Evolutionary conservation across 164 flowering plant species (phyloP).

Genomic region (Dillenia suffruticosa): DNA sequence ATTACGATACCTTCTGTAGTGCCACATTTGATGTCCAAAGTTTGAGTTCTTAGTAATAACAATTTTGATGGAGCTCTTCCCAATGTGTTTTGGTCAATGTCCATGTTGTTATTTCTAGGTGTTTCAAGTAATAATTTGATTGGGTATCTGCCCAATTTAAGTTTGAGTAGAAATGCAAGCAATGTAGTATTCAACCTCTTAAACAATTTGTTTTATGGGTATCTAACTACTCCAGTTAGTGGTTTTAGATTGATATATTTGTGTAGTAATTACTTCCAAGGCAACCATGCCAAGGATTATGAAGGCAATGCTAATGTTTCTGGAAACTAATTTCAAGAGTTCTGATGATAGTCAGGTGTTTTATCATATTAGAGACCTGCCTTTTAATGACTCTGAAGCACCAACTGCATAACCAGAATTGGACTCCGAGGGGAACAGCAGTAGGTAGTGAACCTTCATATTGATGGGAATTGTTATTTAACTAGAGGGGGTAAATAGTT

Average conservation of each 20-base stretch:
- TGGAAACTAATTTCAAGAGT: slow-evolving; percentile 70
- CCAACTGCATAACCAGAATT: slow-evolving; percentile 26
- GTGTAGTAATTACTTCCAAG: slow-evolving; percentile 65
- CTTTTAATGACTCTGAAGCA: slow-evolving; percentile 65
- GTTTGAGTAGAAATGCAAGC: slow-evolving; percentile 16
- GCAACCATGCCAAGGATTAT: slow-evolving; percentile 35
- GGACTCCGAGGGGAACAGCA: slow-evolving; percentile 25
- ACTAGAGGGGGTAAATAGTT: too few species aligned
- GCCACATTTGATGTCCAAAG: too few species aligned
- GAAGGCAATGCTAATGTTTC: slow-evolving; percentile 34
- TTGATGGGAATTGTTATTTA: too few species aligned
- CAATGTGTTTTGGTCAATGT: slow-evolving; percentile 33
- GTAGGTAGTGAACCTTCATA: slow-evolving; percentile 13
- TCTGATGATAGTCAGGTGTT: slow-evolving; percentile 48
- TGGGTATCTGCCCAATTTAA: slow-evolving; percentile 33
- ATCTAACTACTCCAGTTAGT: slow-evolving; percentile 22
- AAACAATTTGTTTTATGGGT: slow-evolving; percentile 59
- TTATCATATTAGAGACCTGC: slow-evolving; percentile 47
- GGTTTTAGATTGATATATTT: slow-evolving; percentile 42
- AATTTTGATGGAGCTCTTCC: slow-evolving; percentile 46
- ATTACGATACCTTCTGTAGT: too few species aligned
- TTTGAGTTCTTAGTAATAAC: slow-evolving; percentile 36
- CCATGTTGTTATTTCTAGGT: slow-evolving; percentile 45
- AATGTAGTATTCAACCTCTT: slow-evolving; percentile 49
- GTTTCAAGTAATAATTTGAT: slow-evolving; percentile 60